A percentile compares a stretch with the other conserved stretches of the same genome.
Conservation (phyloP, 2,329 filamentous ascomycete genomes). For the Aspergillus niger region DNA sequence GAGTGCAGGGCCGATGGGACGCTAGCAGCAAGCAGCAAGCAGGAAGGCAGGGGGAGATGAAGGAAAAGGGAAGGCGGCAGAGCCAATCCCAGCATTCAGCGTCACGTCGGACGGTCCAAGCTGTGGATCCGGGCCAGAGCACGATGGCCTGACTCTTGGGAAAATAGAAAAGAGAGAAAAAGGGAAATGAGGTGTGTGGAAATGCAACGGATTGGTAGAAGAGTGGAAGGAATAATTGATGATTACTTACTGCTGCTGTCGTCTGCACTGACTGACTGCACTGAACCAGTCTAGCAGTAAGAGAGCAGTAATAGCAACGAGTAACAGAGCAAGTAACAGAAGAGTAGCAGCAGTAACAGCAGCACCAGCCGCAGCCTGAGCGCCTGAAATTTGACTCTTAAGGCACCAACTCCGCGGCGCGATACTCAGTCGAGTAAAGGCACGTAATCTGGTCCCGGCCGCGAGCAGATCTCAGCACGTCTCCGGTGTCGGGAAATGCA, state of each 20-base stretch:
- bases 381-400: constrained; percentile 21
- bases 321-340: background rate
- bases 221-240: background rate
- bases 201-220: background rate
- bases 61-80: constrained; percentile 24
- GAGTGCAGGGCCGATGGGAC: constrained; percentile 19
- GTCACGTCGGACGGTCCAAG: constrained; percentile 25
- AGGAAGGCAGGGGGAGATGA: constrained; percentile 20
- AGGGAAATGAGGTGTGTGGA: background rate
- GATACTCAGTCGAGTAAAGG: constrained; percentile 9
- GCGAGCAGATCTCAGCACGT: constrained; percentile 19
- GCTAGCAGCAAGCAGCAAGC: constrained; percentile 18
- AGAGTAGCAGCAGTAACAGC: background rate
- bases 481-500: constrained; percentile 21
- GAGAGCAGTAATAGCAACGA: too few species aligned
- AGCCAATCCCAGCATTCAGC: constrained; percentile 32
- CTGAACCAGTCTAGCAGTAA: background rate
- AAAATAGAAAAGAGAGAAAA: constrained; percentile 13
- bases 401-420: constrained; percentile 18
- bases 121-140: constrained; percentile 28
- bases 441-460: constrained; percentile 4
- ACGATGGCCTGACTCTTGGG: constrained; percentile 32
- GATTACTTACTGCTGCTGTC: background rate
- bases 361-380: constrained; percentile 24
- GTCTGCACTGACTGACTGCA: background rate